Evolutionary conservation across 257 asterid species (phyloP).

Genomic region (Nicotiana benthamiana): DNA sequence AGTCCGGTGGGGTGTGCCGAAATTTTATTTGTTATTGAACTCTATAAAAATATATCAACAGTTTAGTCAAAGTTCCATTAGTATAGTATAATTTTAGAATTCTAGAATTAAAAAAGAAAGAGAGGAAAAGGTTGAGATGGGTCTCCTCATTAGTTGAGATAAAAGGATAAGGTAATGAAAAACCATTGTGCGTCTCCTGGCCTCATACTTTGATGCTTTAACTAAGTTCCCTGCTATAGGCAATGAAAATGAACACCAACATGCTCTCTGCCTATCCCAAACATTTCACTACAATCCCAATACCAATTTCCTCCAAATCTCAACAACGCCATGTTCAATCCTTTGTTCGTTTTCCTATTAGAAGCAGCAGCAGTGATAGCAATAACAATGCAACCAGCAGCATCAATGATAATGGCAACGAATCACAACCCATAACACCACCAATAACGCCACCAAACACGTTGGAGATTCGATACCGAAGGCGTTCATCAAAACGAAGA

Average conservation of each 20-base stretch:
- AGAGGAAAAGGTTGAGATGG: background rate
- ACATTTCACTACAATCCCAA: slow-evolving; percentile 32
- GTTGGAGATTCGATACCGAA: slow-evolving; percentile 55
- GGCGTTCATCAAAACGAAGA: slow-evolving; percentile 52
- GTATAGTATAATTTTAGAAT: background rate
- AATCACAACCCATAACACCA: slow-evolving; percentile 30
- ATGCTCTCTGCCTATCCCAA: slow-evolving; percentile 43
- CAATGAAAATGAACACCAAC: slow-evolving; percentile 5
- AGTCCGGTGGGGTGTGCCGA: too few species aligned
- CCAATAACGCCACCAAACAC: slow-evolving; percentile 40
- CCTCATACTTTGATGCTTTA: background rate
- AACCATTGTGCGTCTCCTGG: background rate
- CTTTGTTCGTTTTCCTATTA: slow-evolving; percentile 15
- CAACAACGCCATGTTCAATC: slow-evolving; percentile 15
- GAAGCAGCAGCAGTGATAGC: slow-evolving; percentile 18
- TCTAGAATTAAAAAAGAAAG: background rate
- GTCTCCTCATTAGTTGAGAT: background rate
- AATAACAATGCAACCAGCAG: slow-evolving; percentile 20
- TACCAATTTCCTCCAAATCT: slow-evolving; percentile 14
- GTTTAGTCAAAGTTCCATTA: background rate
- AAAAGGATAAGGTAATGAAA: slow-evolving; percentile 15
- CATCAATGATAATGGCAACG: slow-evolving; percentile 14
- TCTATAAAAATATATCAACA: background rate
- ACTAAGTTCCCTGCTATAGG: background rate
- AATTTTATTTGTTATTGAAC: too few species aligned